Evolutionary conservation across 2,329 filamentous ascomycete genomes (phyloP), one percentile per base, ranked within the genome.

Genomic region (Herpotrichia juniperi): DNA sequence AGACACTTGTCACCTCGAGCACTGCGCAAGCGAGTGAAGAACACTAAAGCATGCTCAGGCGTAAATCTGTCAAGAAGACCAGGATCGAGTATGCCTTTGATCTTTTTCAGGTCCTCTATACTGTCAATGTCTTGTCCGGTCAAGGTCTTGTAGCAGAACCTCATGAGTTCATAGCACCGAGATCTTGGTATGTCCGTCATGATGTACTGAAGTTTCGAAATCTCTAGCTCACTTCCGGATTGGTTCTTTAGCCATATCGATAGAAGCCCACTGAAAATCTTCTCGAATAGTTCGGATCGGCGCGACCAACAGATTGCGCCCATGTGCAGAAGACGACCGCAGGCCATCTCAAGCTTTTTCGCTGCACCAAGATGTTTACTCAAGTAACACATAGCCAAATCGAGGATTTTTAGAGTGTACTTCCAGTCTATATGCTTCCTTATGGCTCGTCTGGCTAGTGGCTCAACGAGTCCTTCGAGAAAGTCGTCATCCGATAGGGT

Each of bases 271-370:
- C 19, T 25, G 11, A 64, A 50, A 3, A 50, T 51, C 1, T 40
- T 19, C 32, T 64, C 61, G 37, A 71, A 69, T 10, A 62, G 14
- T 1, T 58, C 51, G 3, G 62, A 59, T 34, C 53, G 47, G 2
- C 51, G 56, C 1, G 65, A 58, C 68, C 68, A 71, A 44, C 62
- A 67, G 8, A 49, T 24, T 4, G 57, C 60, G 2, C 64, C 42
- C 17, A 64, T 43, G 16, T 67, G 59, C 3, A 64, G 30, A 8
- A 70, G 39, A 11, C 53, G 51, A 3, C 56, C 51, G 22, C 39
- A 26, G 2, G 16, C 25, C 10, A 26, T 37, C 3, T 51, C 49
- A 12, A 68, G 42, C 4, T 40, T 22, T 14, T 34, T 55, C 8
- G 43, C 50, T 5, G 42, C 57, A 10, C 34, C 47, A 1, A 54